Evolutionary conservation across 768 basidiomycete genomes (phyloP).

Genomic region (Leucosporidium yakuticum): DNA sequence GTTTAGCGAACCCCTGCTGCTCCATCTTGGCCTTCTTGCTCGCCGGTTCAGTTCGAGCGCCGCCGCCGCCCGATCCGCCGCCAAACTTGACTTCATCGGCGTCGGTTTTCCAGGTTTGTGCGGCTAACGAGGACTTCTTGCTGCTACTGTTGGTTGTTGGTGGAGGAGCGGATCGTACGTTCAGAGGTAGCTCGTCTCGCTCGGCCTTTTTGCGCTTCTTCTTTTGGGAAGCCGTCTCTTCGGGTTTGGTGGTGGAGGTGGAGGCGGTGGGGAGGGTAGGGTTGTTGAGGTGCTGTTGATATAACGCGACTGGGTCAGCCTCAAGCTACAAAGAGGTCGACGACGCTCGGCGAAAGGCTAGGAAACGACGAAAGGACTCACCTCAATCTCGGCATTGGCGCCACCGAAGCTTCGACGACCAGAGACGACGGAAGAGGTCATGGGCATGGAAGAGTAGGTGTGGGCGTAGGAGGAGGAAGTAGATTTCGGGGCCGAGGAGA

Average conservation of each 20-base stretch:
- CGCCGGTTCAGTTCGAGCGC: not conserved
- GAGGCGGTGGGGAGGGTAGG: constrained; percentile 13
- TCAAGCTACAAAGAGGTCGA: too few relatives aligned
- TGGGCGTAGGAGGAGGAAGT: too few relatives aligned
- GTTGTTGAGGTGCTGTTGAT: constrained; percentile 17
- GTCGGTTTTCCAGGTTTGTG: not conserved
- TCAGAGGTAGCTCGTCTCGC: not conserved
- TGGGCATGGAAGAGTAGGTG: constrained; percentile 29
- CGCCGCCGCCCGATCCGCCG: too few relatives aligned
- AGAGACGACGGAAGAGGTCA: constrained; percentile 21
- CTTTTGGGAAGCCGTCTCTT: not conserved
- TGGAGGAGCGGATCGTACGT: not conserved
- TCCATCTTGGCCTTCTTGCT: not conserved
- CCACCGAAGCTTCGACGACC: constrained; percentile 24
- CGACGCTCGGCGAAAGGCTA: not conserved
- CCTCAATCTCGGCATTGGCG: constrained; percentile 33
- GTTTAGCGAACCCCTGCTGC: constrained; percentile 9
- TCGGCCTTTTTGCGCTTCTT: constrained; percentile 7
- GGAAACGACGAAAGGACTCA: not conserved
- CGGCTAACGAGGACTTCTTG: not conserved
- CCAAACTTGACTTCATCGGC: not conserved
- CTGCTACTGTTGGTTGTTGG: not conserved
- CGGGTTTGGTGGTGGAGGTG: not conserved
- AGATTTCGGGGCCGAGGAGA: not conserved
- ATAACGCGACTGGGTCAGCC: not conserved